Evolutionary conservation across 371 early-diverging fungal species (phyloP), one percentile per base, ranked within the genome.

Genomic region (Rhizopus arrhizus): DNA sequence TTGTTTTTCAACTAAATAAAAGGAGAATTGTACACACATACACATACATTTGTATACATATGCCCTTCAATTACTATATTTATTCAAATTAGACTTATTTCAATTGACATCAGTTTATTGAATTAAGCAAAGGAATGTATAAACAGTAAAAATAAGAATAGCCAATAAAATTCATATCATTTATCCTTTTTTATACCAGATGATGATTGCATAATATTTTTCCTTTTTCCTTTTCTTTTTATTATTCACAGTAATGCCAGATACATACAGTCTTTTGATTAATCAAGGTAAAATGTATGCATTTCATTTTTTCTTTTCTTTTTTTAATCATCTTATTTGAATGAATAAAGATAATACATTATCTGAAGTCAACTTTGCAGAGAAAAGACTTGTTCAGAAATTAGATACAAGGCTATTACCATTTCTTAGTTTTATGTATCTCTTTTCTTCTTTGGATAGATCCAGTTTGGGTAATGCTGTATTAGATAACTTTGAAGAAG

Each of bases 391-490:
- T 15, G 70, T 78, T 32, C 73, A 76, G 32, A 84, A 84, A 49
- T 56, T 76, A 11, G 84, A 84, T 46, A 67, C 67, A 8, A 62
- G 69, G 28, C 58, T 84, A 2, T 51, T 84, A 9, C 84, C 84
- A 2, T 70, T 82, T 41, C 64, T 84, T 4, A 77, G 81, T 15
- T 60, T 84, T 5, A 74, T 82, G 72, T 82, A 82, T 46, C 64
- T 82, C 4, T 78, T 79, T 57, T 76, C 74, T 7, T 80, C 80
- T 22, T 66, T 82, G 49, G 82, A 82, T 64, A 65, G 82, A 48
- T 75, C 80, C 3, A 82, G 78, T 22, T 52, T 82, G 48, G 82
- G 82, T 77, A 63, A 78, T 56, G 79, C 79, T 49, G 79, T 78
- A 29, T 47, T 78, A 36, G 79, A 78, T 52, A 73, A 78, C 51